Conservation (phyloP, 495 filamentous ascomycete species). For the Hamigera avellanea region DNA sequence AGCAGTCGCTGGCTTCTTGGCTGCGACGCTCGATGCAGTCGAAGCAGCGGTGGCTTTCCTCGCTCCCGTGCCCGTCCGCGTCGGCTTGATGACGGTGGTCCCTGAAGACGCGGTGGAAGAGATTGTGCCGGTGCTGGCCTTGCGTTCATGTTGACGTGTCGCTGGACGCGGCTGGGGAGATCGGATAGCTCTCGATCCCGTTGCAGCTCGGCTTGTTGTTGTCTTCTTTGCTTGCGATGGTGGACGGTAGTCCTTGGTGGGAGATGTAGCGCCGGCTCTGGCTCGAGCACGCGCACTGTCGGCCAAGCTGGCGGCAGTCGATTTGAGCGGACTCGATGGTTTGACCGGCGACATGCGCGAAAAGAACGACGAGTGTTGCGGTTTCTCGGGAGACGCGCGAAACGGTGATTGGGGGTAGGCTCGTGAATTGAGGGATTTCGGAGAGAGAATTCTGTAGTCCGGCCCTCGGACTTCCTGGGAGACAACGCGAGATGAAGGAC, state of each 20-base stretch:
- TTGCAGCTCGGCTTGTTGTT: conserved; percentile 16
- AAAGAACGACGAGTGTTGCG: conserved; percentile 35
- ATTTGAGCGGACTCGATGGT: conserved; percentile 38
- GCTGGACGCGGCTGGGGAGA: conserved; percentile 27
- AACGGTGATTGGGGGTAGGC: conserved; percentile 50
- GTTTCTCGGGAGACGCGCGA: conserved; percentile 29
- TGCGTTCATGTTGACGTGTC: conserved; percentile 34
- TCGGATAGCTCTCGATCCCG: conserved; percentile 15
- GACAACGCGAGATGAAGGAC: conserved; percentile 38
- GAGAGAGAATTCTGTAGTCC: conserved; percentile 57
- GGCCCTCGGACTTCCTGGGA: conserved; percentile 35
- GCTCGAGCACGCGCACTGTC: conserved; percentile 16
- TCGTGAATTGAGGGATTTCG: conserved; percentile 69
- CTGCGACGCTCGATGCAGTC: conserved; percentile 29
- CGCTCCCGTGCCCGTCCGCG: conserved; percentile 31
- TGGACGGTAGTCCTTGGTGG: conserved; percentile 14
- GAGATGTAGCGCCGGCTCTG: conserved; percentile 21
- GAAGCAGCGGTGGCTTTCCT: conserved; percentile 38
- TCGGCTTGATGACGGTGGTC: conserved; percentile 49
- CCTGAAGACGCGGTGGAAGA: conserved; percentile 36
- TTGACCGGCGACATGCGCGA: conserved; percentile 44
- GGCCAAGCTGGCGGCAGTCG: conserved; percentile 16
- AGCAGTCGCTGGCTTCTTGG: conserved; percentile 30
- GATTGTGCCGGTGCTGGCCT: conserved; percentile 21
- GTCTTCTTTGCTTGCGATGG: conserved; percentile 19